Conservation (phyloP, 768 basidiomycete species). For the Phlegmacium glaucopus region DNA sequence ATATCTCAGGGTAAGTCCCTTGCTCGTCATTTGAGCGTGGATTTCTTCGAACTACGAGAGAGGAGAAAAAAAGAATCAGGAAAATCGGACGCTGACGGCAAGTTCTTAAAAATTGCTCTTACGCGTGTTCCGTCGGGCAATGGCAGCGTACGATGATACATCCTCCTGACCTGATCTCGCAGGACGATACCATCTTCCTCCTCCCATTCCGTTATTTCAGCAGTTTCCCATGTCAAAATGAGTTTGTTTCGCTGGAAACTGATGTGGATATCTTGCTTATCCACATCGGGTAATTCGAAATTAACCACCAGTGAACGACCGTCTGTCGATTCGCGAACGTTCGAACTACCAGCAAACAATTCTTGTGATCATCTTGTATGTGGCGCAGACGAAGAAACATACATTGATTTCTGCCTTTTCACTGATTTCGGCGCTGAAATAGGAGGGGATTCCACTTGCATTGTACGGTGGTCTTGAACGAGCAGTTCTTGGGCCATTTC, state of each 20-base stretch:
- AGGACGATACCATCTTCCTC: conserved; percentile 59
- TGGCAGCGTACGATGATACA: conserved; percentile 64
- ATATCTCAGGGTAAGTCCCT: conserved; percentile 60
- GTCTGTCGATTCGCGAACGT: conserved; percentile 68
- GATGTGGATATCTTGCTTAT: conserved; percentile 73
- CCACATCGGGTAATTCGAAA: conserved; percentile 67
- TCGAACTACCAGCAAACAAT: conserved; percentile 42
- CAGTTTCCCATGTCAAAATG: conserved; percentile 63
- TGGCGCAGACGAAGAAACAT: conserved; percentile 14
- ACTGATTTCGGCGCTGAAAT: conserved; percentile 38
- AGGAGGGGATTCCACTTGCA: conserved; percentile 37
- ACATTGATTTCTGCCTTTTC: conserved; percentile 67
- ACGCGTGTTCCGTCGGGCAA: conserved; percentile 74
- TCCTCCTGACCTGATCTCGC: conserved; percentile 60
- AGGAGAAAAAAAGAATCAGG: conserved; percentile 2
- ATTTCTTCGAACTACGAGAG: conserved; percentile 66
- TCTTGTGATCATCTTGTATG: conserved; percentile 10
- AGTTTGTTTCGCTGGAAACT: conserved; percentile 63
- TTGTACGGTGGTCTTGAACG: conserved; percentile 26
- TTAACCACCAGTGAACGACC: conserved; percentile 68
- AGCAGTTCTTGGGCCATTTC: conserved; percentile 35
- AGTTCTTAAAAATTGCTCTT: conserved; percentile 16
- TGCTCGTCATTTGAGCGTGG: conserved; percentile 60
- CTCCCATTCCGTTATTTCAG: conserved; percentile 57
- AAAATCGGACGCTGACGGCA: background rate